Conservation (phyloP, 768 basidiomycete genomes). For the Tulasnella sp. region DNA sequence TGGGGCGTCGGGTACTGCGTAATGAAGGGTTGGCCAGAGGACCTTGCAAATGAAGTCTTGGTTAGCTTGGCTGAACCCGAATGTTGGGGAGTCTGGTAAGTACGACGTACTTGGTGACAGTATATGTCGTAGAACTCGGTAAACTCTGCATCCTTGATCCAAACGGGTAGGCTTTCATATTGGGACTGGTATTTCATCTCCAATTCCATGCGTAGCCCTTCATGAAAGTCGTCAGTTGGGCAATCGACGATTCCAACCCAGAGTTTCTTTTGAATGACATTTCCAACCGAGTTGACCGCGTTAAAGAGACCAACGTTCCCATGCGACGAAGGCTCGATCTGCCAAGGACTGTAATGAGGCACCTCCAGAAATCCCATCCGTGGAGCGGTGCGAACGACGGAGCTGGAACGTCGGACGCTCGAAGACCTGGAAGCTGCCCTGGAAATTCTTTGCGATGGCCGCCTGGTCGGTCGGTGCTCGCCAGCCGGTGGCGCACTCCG, state of each 20-base stretch:
- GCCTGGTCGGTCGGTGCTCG: neutral
- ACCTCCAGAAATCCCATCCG: conserved; percentile 28
- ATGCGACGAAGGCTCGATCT: conserved; percentile 59
- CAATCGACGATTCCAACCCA: conserved; percentile 79
- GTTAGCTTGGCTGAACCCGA: neutral
- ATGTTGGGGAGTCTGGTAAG: neutral
- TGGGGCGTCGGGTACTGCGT: conserved; percentile 80
- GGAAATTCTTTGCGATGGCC: conserved; percentile 6
- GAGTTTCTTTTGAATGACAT: conserved; percentile 47
- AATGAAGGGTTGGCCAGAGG: conserved; percentile 86
- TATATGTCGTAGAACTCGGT: conserved; percentile 78
- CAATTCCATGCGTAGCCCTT: conserved; percentile 53
- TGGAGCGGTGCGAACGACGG: conserved; percentile 30
- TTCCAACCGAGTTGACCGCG: conserved; percentile 62
- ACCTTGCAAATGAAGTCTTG: conserved; percentile 39
- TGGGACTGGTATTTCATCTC: conserved; percentile 46
- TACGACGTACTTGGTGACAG: conserved; percentile 64
- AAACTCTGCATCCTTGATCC: conserved; percentile 66
- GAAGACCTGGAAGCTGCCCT: conserved; percentile 50
- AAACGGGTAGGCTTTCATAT: conserved; percentile 53
- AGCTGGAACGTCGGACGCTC: conserved; percentile 47
- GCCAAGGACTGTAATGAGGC: conserved; percentile 36
- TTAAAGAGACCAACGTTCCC: conserved; percentile 83
- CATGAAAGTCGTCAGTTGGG: conserved; percentile 59
- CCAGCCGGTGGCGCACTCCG: neutral